Base-by-base conservation (phyloP, 768 basidiomycete species). In the Amanita jacksonii region DNA sequence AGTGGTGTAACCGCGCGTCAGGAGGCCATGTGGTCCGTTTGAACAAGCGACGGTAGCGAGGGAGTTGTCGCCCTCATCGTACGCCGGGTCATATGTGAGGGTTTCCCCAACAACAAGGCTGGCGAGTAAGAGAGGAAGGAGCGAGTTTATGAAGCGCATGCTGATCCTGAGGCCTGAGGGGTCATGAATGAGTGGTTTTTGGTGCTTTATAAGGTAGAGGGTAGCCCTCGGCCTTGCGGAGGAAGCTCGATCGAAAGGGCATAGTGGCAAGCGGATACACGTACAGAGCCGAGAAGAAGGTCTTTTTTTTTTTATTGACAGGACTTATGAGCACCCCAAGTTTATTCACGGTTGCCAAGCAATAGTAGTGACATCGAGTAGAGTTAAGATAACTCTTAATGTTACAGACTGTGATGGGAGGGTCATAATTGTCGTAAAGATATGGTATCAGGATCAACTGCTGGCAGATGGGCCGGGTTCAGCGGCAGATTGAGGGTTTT, bases 1-100 rank as follows among this genome's bases (percentile, higher is more conserved):
- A 20, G 65, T 73, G 8, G 53, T 60, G 56, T 61, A 77, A 10
- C 53, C 54, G 23, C 55, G 57, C 1, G 61, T 57, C 7, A 58
- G 25, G 7, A 77, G 57, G 8, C 73, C 74, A 43, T 72, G 55
- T 27, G 53, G 43, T 7, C 73, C 73, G 45, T 68, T 45, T 31
- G 61, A 62, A 47, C 61, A 47, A 30, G 46, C 31, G 6, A 47
- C 46, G 10, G 38, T 57, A 47, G 48, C 37, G 28, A 74, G 57
- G 15, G 65, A 64, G 12, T 48, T 51, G 9, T 40, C 28, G 5
- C 31, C 45, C 1, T 61, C 49, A 53, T 76, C 77, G 55, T 70
- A 79, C 5, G 54, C 39, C 27, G 55, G 23, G 55, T 76, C 70
- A 49, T 57, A 74, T 35, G 69, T 47, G 1, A 52, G 53, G 12